A percentile compares a stretch with the other conserved stretches of the same genome.
phyloP scores from a whole-genome alignment of 2,329 filamentous ascomycete genomes.

The Penicillium nordicum region DNA sequence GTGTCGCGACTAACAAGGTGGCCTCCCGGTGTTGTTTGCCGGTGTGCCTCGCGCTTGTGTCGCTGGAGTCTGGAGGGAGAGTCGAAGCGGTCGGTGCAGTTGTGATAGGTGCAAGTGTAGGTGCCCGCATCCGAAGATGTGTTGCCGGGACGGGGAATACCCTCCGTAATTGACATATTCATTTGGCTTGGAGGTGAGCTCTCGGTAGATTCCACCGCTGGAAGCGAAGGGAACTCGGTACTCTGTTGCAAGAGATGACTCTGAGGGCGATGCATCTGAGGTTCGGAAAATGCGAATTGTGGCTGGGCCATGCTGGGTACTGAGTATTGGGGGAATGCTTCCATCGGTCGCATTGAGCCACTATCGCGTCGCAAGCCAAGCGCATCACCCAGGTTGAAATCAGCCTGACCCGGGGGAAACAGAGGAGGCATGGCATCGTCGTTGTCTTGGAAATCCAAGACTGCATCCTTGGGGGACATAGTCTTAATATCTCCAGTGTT shows the following conservation, averaged over 20 bases:
- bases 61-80: conserved; percentile 83
- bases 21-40: conserved; percentile 62
- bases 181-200: conserved; percentile 37
- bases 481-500: conserved; percentile 61
- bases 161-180: conserved; percentile 33
- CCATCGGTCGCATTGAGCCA: conserved; percentile 40
- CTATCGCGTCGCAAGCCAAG: conserved; percentile 39
- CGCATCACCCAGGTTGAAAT: conserved; percentile 48
- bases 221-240: conserved; percentile 58
- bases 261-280: conserved; percentile 29
- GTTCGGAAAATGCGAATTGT: conserved; percentile 47
- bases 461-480: conserved; percentile 89
- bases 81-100: conserved; percentile 83
- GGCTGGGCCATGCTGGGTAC: conserved; percentile 45
- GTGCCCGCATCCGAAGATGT: conserved; percentile 76
- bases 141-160: conserved; percentile 55
- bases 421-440: conserved; percentile 66
- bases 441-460: conserved; percentile 76
- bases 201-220: conserved; percentile 59
- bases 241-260: conserved; percentile 42
- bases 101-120: conserved; percentile 94
- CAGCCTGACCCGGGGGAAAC: conserved; percentile 62
- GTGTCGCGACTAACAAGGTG: conserved; percentile 40
- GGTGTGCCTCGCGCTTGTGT: conserved; percentile 91
- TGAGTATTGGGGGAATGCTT: conserved; percentile 43